Evolutionary conservation across 345 rosid genomes (phyloP).

Genomic region (Firmiana major): DNA sequence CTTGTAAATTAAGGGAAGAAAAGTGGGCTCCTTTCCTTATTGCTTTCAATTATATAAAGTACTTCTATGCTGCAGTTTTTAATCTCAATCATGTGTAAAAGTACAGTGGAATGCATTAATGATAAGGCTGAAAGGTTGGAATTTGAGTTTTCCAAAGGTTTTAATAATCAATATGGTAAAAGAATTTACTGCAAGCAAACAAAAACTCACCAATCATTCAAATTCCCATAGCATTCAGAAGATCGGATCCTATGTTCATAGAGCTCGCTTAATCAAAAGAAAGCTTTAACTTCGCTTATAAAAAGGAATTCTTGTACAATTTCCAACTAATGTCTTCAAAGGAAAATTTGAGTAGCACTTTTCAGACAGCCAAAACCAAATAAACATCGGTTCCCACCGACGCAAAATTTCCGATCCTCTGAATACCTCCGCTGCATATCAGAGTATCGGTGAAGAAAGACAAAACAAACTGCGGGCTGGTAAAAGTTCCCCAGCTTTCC

Average conservation of each 20-base stretch:
- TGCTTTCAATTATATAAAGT: background rate
- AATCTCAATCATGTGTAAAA: background rate
- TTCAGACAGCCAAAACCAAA: no score
- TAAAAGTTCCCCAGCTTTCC: conserved; percentile 7
- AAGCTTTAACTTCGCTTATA: no score
- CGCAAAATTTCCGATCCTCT: conserved; percentile 21
- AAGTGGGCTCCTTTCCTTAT: background rate
- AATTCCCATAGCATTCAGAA: conserved; percentile 81
- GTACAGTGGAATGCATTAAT: background rate
- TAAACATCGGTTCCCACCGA: background rate
- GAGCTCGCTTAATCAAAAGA: no score
- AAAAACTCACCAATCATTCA: conserved; percentile 10
- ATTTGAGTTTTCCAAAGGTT: background rate
- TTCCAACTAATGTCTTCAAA: no score
- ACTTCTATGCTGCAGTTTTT: background rate
- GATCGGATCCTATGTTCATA: conserved; percentile 4
- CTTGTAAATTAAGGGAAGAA: background rate
- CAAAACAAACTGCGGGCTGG: conserved; percentile 9
- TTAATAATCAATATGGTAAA: background rate
- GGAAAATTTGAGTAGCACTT: background rate
- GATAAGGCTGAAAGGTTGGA: background rate
- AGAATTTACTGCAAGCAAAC: background rate
- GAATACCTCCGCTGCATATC: conserved; percentile 12
- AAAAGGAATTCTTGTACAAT: no score
- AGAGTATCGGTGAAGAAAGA: background rate